phyloP scores from a whole-genome alignment of 305 asterid genomes.

The Solanum hybrid region DNA sequence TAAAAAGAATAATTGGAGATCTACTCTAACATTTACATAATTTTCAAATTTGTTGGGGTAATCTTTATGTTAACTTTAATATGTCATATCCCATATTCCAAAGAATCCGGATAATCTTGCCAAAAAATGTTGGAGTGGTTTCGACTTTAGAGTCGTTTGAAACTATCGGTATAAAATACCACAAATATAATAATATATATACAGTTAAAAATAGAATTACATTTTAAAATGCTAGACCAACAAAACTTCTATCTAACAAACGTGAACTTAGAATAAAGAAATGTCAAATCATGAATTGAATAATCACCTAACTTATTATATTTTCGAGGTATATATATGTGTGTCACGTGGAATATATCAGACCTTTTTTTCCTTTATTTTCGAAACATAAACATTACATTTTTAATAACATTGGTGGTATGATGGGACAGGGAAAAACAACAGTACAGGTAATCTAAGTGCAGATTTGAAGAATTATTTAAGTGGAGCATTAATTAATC shows the following conservation, averaged over 20 bases:
- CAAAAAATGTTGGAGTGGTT: not conserved
- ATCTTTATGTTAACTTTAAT: not conserved
- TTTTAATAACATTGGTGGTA: not conserved
- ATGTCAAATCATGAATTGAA: not conserved
- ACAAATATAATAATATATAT: no score
- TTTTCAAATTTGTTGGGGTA: not conserved
- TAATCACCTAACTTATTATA: not conserved
- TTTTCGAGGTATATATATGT: no score
- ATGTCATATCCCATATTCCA: not conserved
- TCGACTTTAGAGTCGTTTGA: not conserved
- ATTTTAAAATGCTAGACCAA: no score
- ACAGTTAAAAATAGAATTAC: no score
- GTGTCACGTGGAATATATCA: not conserved
- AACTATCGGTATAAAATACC: no score
- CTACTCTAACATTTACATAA: not conserved
- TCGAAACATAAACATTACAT: not conserved
- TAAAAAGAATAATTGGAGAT: not conserved
- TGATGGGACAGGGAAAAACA: constrained; percentile 36
- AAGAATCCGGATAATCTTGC: not conserved
- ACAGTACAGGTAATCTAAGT: constrained; percentile 45
- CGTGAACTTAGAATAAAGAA: not conserved
- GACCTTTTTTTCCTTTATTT: not conserved
- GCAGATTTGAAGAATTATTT: constrained; percentile 72
- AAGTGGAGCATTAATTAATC: constrained; percentile 61
- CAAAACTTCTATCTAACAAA: no score